phyloP scores from a whole-genome alignment of 495 filamentous ascomycete species.

The Rhypophila decipiens region DNA sequence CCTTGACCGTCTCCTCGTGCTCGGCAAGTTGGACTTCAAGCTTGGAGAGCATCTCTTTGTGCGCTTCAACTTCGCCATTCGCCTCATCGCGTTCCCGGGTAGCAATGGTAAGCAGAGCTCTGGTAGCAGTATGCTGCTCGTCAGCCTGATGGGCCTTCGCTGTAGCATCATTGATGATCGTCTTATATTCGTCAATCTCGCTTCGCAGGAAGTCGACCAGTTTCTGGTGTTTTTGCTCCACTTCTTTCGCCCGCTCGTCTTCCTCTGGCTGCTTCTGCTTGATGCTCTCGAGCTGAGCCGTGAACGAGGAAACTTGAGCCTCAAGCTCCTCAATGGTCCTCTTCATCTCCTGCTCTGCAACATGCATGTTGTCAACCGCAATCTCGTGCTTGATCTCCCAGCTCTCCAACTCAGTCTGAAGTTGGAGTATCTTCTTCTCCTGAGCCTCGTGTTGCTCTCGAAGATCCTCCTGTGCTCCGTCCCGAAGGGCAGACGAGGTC shows the following conservation, averaged over 20 bases:
- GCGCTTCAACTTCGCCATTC: slow-evolving; percentile 37
- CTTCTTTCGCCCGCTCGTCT: slow-evolving; percentile 25
- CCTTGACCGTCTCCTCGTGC: slow-evolving; percentile 44
- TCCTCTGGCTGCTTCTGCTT: slow-evolving; percentile 25
- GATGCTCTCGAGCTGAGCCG: slow-evolving; percentile 30
- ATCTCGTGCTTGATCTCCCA: slow-evolving; percentile 72
- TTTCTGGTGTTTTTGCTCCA: slow-evolving; percentile 53
- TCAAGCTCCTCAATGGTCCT: slow-evolving; percentile 68
- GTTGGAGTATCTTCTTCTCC: slow-evolving; percentile 56
- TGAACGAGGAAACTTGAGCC: slow-evolving; percentile 35
- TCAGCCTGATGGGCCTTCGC: slow-evolving; percentile 61
- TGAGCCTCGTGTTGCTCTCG: slow-evolving; percentile 35
- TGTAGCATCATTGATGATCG: slow-evolving; percentile 56
- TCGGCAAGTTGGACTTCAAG: slow-evolving; percentile 53
- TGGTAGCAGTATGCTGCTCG: slow-evolving; percentile 52
- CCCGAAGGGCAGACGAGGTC: slow-evolving; percentile 12
- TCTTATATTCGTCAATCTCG: slow-evolving; percentile 74
- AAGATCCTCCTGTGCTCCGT: slow-evolving; percentile 11
- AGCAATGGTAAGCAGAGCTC: slow-evolving; percentile 49
- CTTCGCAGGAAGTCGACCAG: slow-evolving; percentile 59
- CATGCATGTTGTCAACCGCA: slow-evolving; percentile 64
- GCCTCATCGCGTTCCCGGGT: slow-evolving; percentile 40
- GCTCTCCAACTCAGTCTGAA: slow-evolving; percentile 67
- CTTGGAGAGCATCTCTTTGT: slow-evolving; percentile 48
- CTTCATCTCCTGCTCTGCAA: slow-evolving; percentile 65